Percentiles rank a stretch among this genome's conserved stretches.
Conservation (phyloP, 805 yeast genomes). For the Pichia insulana region DNA sequence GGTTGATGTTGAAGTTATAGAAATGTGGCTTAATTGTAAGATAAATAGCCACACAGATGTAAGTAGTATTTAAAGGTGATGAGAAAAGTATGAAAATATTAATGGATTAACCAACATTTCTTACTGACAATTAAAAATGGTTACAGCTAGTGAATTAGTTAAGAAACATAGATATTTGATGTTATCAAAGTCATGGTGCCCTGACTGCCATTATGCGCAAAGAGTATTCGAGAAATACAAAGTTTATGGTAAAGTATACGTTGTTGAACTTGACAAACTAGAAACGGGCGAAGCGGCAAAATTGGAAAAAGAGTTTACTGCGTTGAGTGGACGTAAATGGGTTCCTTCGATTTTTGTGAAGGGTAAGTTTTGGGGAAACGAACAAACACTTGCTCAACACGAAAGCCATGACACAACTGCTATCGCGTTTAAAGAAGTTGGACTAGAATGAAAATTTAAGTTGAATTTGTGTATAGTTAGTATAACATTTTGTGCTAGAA, state of each 20-base stretch:
- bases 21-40: too few relatives aligned
- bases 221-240: slow-evolving; percentile 45
- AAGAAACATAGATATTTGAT: slow-evolving; percentile 40
- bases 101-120: too few relatives aligned
- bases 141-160: slow-evolving; percentile 39
- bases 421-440: slow-evolving; percentile 27
- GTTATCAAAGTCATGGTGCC: slow-evolving; percentile 70
- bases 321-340: slow-evolving; percentile 52
- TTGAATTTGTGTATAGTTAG: background rate
- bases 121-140: too few relatives aligned
- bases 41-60: too few relatives aligned
- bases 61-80: too few relatives aligned
- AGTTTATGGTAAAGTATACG: slow-evolving; percentile 39
- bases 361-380: slow-evolving; percentile 53
- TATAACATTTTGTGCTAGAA: too few relatives aligned
- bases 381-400: slow-evolving; percentile 35
- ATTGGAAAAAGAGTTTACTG: slow-evolving; percentile 48
- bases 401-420: slow-evolving; percentile 30
- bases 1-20: too few relatives aligned
- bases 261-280: slow-evolving; percentile 56
- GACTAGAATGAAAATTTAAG: slow-evolving; percentile 15
- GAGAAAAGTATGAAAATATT: too few relatives aligned
- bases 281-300: slow-evolving; percentile 40
- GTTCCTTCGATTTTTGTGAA: slow-evolving; percentile 62
- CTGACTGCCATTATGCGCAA: slow-evolving; percentile 62